These are phyloP conservation scores for Acanthamoeba healyi DNA, from an alignment of 208 protist species.

Conservation along the genomic window DNA sequence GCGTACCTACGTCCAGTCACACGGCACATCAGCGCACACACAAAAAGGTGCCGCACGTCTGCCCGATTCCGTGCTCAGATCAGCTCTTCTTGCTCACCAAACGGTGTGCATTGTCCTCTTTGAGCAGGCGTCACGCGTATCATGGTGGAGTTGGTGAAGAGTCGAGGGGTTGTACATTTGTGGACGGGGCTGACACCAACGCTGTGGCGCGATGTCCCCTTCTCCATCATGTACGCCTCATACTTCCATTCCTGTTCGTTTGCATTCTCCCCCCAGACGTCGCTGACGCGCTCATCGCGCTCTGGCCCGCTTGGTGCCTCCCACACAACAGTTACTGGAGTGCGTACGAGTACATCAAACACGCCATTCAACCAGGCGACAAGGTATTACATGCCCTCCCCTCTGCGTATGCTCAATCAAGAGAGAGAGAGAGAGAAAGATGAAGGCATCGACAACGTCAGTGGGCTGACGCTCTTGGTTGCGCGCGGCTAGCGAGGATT, in stretches of 20 bases:
- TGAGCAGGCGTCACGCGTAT: neutral
- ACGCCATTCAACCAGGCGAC: neutral
- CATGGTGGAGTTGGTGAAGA: constrained; percentile 57
- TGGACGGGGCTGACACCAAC: constrained; percentile 79
- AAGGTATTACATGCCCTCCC: neutral
- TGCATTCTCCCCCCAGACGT: neutral
- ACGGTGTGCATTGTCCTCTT: neutral
- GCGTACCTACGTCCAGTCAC: constrained; percentile 80
- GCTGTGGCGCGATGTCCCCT: constrained; percentile 79
- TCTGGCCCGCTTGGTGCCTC: neutral
- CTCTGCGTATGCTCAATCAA: neutral
- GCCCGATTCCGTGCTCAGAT: no score
- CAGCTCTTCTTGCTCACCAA: no score
- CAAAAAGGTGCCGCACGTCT: constrained; percentile 40
- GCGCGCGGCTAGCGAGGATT: neutral
- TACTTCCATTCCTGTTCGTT: no score
- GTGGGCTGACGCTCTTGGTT: neutral
- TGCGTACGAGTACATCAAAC: constrained; percentile 26
- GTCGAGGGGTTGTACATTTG: constrained; percentile 74
- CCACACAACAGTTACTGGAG: constrained; percentile 59
- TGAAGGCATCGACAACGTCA: no score
- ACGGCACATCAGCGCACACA: neutral
- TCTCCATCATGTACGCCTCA: constrained; percentile 80
- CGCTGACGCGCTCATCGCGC: no score
- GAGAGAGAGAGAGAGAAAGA: no score